phyloP scores from a whole-genome alignment of 2,329 filamentous ascomycete genomes.

The Monilinia fructigena region DNA sequence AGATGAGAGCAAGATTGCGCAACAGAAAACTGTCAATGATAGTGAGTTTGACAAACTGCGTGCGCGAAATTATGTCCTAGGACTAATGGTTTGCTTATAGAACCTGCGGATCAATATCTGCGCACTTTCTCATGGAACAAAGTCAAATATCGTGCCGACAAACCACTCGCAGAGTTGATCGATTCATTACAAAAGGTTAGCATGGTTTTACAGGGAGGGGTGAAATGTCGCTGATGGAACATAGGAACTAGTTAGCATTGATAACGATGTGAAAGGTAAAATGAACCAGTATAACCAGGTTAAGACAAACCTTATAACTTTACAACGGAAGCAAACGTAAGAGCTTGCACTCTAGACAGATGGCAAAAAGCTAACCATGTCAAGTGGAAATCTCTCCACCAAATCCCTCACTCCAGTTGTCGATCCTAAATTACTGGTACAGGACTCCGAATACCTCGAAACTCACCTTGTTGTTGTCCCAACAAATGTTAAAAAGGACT shows the following conservation, averaged over 20 bases:
- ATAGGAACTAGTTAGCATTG: constrained; percentile 84
- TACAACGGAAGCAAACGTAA: constrained; percentile 86
- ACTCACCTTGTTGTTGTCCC: constrained; percentile 93
- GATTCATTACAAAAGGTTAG: constrained; percentile 81
- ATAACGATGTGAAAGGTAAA: constrained; percentile 94
- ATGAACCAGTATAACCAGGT: constrained; percentile 91
- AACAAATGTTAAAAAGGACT: constrained; percentile 77
- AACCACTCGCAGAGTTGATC: constrained; percentile 81
- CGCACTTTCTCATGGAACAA: constrained; percentile 94
- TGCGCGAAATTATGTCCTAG: background rate
- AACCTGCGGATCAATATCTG: constrained; percentile 93
- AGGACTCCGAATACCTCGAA: constrained; percentile 93
- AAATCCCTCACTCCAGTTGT: constrained; percentile 91
- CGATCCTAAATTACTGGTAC: constrained; percentile 74
- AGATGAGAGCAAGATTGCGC: constrained; percentile 58
- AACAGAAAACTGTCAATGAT: constrained; percentile 77
- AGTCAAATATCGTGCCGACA: constrained; percentile 93
- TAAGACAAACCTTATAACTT: constrained; percentile 76
- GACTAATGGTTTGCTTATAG: constrained; percentile 48
- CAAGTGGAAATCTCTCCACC: constrained; percentile 85
- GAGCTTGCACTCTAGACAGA: constrained; percentile 34
- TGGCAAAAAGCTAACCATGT: constrained; percentile 26
- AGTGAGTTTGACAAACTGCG: constrained; percentile 55
- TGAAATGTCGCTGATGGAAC: constrained; percentile 5
- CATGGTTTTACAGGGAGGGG: background rate